Conservation (phyloP, 345 rosid species). For the Brassica incana region DNA sequence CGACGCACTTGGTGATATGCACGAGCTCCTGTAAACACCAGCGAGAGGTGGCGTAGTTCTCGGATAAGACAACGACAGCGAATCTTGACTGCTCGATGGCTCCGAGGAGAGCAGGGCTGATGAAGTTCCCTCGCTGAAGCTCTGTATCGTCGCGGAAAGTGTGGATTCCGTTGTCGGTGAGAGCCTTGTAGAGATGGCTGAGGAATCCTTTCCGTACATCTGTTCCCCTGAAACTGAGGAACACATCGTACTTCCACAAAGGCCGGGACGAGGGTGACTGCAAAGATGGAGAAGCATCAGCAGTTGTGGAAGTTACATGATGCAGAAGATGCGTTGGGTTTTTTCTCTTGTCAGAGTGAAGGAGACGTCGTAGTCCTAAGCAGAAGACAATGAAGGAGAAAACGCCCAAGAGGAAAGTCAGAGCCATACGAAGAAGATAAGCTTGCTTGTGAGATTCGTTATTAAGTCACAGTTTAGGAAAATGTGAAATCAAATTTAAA, state of each 20-base stretch:
- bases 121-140: constrained; percentile 29
- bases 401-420: neutral
- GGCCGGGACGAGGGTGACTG: neutral
- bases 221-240: constrained; percentile 37
- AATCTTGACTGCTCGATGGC: constrained; percentile 34
- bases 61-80: constrained; percentile 36
- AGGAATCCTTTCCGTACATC: constrained; percentile 36
- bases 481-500: neutral
- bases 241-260: constrained; percentile 34
- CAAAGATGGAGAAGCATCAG: neutral
- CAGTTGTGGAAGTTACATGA: neutral
- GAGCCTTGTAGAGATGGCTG: constrained; percentile 39
- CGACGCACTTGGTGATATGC: constrained; percentile 26
- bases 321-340: neutral
- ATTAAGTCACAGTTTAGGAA: neutral
- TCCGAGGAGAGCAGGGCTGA: constrained; percentile 24
- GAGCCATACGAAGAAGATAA: constrained; percentile 5
- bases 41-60: constrained; percentile 36
- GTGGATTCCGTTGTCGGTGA: constrained; percentile 32
- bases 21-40: constrained; percentile 42
- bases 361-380: constrained; percentile 11
- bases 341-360: neutral
- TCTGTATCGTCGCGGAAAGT: constrained; percentile 34
- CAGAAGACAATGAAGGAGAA: neutral
- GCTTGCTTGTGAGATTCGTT: neutral